Evolutionary conservation across 495 filamentous ascomycete genomes (phyloP), one percentile per base, ranked within the genome.

Genomic region (Trichoderma orchidacearum): DNA sequence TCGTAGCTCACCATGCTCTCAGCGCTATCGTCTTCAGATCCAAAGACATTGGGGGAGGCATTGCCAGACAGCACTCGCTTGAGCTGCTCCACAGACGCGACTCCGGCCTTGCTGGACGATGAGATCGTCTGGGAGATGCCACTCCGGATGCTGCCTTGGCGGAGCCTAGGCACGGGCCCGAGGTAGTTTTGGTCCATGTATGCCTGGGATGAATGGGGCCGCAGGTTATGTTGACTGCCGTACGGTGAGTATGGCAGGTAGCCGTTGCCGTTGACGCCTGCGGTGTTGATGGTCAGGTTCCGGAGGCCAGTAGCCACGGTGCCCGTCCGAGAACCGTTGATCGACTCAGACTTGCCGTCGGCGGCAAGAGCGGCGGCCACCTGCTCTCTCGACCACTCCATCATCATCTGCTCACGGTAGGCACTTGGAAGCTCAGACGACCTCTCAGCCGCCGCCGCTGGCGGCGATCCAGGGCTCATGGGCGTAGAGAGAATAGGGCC

Each of bases 51-150:
- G 34, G 68, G 62, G 31, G 65, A 58, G 66, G 70, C 59, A 51
- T 70, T 74, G 55, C 72, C 82, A 3, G 81, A 82, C 15, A 88
- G 76, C 23, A 84, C 85, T 51, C 82, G 80, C 66, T 90, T 91
- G 58, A 96, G 75, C 62, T 95, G 89, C 56, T 90, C 89, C n/a
- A 95, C 84, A 32, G 86, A 84, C n/a, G 90, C 81, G 11, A 89
- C 81, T 17, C 80, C 84, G 28, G 79, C 83, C 57, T 81, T 68
- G 63, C 72, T 81, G 29, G 83, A 83, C 51, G 75, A 75, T 59
- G 74, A 78, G 17, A 75, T 74, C 17, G 77, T 72, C 28, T 72
- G 74, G 0, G 84, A 82, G 27, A 64, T 61, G 30, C 66, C 69
- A 60, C 73, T 77, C 30, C 70, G 72, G 36, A 72, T 53, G 55